Base-by-base conservation (phyloP, 163 green algal species). In the Scenedesmus sp. region DNA sequence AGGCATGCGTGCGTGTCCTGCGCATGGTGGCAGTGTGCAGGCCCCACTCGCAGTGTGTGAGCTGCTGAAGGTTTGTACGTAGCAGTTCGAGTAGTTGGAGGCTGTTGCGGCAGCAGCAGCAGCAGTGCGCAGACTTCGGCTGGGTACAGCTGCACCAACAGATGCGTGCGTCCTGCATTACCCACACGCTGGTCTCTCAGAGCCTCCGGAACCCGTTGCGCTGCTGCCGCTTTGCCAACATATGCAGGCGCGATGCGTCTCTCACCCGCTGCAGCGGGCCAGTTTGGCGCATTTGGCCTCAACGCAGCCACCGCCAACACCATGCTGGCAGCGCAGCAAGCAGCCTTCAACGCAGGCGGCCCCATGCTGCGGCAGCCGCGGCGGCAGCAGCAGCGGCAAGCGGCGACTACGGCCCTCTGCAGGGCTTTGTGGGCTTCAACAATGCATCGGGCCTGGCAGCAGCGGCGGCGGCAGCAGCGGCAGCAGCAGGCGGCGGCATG, bases 381-480 rank as follows among this genome's bases (percentile, higher is more conserved):
- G 72, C 72, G 18, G 83, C 83, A n/a, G 46, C 68, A 16, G 73
- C 85, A 37, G 85, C 65, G 37, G 68, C 85, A 53, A 20, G 13
- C 4, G 85, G 65, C 15, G 85, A 90, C n/a, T 90, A 79, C 35
- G 7, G 37, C 4, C 53, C 40, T 7, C 40, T 91, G 86, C 73
- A 87, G 49, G 78, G 78, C 30, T 81, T 91, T 87, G 40, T 72
- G 46, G 73, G 87, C 0, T 87, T 91, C 44, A 83, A 90, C 72
- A 84, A 84, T 33, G 49, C 85, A 51, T 33, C 30, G 5, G 44
- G 44, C 18, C 53, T 91, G 78, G 87, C 87, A 65, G 87, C 87
- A 80, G 87, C 56, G 43, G 87, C 87, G 33, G 85, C 85, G 22
- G 85, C 85, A 59, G 85, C 85, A 72, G 85, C 85, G 56, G 85